Conservation (phyloP, 2,329 filamentous ascomycete species). For the Neofusicoccum umdonicola region DNA sequence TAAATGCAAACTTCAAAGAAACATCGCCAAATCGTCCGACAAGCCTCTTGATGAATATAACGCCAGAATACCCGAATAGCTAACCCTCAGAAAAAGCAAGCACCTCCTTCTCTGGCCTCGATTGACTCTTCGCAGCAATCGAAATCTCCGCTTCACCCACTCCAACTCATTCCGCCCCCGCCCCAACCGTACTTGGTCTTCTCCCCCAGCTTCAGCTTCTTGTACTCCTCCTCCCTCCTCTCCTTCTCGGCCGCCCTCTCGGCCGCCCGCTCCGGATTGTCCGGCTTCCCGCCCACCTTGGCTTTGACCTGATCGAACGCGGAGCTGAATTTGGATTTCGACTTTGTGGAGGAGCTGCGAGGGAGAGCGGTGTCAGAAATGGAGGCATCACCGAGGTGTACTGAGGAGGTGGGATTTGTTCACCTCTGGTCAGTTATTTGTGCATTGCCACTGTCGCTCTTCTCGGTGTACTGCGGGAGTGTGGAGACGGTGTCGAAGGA, state of each 20-base stretch:
- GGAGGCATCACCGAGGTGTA: not conserved
- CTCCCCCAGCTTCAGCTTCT: not conserved
- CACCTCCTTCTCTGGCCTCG: too few species aligned
- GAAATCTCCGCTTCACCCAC: not conserved
- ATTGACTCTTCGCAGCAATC: too few species aligned
- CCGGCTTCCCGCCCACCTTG: not conserved
- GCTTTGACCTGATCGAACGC: not conserved
- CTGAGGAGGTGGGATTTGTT: not conserved
- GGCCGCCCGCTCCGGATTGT: not conserved
- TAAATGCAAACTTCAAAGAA: not conserved
- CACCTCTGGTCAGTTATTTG: not conserved
- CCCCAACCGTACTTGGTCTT: conserved; percentile 5
- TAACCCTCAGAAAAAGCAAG: too few species aligned
- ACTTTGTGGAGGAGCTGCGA: not conserved
- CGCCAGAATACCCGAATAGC: too few species aligned
- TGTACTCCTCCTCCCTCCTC: conserved; percentile 1
- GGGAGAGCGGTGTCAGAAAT: not conserved
- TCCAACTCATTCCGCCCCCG: not conserved
- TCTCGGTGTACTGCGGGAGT: not conserved
- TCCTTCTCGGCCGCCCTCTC: not conserved
- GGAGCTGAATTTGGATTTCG: not conserved
- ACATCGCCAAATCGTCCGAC: not conserved
- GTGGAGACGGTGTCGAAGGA: conserved; percentile 1
- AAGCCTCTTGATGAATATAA: too few species aligned
- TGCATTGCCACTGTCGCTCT: not conserved